Evolutionary conservation across 148 eudicot species (phyloP).

Genomic region (Diospyros kaki): DNA sequence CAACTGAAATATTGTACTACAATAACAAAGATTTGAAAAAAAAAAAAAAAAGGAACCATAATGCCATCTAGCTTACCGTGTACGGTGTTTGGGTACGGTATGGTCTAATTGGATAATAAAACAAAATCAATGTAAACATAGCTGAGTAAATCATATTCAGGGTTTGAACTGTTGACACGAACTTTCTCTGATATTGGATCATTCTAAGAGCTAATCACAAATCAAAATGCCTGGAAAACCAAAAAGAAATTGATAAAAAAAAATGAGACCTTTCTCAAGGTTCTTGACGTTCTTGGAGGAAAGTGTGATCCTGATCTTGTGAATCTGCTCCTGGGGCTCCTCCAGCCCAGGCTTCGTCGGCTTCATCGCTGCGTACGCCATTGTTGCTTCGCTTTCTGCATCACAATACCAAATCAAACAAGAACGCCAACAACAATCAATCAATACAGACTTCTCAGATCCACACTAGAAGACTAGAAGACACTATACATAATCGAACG

Average conservation of each 20-base stretch:
- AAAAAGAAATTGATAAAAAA: background rate
- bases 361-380: slow-evolving; percentile 74
- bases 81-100: too few relatives aligned
- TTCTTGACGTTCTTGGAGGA: slow-evolving; percentile 90
- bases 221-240: background rate
- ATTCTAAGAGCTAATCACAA: background rate
- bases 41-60: too few relatives aligned
- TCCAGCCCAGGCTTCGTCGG: slow-evolving; percentile 71
- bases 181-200: background rate
- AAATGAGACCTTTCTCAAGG: slow-evolving; percentile 74
- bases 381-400: slow-evolving; percentile 17
- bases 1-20: background rate
- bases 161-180: too few relatives aligned
- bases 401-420: background rate
- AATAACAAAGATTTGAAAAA: background rate
- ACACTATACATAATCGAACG: background rate
- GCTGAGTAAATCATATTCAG: background rate
- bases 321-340: slow-evolving; percentile 64
- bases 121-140: background rate
- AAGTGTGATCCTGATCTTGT: slow-evolving; percentile 90
- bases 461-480: too few relatives aligned
- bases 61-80: background rate
- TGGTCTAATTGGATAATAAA: background rate
- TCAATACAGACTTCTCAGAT: background rate
- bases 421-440: background rate